Conservation (phyloP, 306 rosid species). For the Hippophae gyantsensis region DNA sequence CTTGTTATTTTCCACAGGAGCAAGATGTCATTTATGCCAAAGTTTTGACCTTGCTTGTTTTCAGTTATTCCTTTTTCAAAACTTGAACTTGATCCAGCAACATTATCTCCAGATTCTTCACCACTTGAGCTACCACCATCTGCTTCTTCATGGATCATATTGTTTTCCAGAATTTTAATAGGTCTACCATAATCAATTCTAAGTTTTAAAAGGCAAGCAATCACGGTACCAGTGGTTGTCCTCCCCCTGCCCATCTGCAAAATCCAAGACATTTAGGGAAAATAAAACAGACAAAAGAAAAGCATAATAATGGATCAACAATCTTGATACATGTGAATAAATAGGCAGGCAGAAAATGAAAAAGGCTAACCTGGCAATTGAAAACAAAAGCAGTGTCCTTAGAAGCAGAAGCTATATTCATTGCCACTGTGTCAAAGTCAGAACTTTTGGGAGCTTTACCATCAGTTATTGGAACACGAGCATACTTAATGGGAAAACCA, state of each 20-base stretch:
- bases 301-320: not conserved
- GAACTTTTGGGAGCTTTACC: slow-evolving; percentile 95
- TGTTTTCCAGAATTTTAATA: slow-evolving; percentile 51
- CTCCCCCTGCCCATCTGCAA: slow-evolving; percentile 88
- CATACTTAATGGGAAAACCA: slow-evolving; percentile 81
- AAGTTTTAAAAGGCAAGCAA: slow-evolving; percentile 85
- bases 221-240: slow-evolving; percentile 89
- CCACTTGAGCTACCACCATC: slow-evolving; percentile 67
- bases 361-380: slow-evolving; percentile 68
- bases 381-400: slow-evolving; percentile 77
- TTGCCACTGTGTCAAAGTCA: slow-evolving; percentile 63
- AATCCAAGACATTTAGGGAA: slow-evolving; percentile 17
- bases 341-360: slow-evolving; percentile 12
- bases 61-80: slow-evolving; percentile 28
- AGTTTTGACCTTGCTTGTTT: slow-evolving; percentile 45
- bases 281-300: not conserved
- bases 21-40: slow-evolving; percentile 85
- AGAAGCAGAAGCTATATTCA: slow-evolving; percentile 66
- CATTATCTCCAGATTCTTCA: slow-evolving; percentile 45
- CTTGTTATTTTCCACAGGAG: slow-evolving; percentile 84
- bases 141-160: slow-evolving; percentile 35
- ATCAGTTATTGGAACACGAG: slow-evolving; percentile 88
- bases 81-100: slow-evolving; percentile 22
- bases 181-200: slow-evolving; percentile 79
- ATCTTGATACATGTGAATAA: not conserved